Percentiles rank a stretch among this genome's conserved stretches.
These are phyloP conservation scores for Vitis amurensis DNA, from an alignment of 164 flowering plant genomes.

Conservation along the genomic window DNA sequence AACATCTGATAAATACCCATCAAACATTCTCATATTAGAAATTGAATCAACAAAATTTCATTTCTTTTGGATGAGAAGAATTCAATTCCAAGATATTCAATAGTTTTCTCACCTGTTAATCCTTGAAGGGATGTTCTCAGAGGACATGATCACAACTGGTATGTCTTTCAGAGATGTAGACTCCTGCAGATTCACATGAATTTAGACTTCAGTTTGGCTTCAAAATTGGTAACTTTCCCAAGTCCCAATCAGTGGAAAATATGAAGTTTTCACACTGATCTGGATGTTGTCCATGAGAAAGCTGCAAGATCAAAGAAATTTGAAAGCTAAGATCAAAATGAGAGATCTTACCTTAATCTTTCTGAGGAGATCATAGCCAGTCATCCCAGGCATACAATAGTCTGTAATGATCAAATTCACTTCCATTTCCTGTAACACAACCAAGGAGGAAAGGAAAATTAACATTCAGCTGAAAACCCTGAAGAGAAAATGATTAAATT, in stretches of 20 bases:
- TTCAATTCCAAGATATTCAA: neutral
- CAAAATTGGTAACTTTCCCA: too few species aligned
- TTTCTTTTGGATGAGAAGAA: neutral
- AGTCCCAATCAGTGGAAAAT: too few species aligned
- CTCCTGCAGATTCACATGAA: conserved; percentile 16
- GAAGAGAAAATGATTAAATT: too few species aligned
- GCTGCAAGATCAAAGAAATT: too few species aligned
- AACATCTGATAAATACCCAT: conserved; percentile 26
- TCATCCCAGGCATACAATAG: conserved; percentile 59
- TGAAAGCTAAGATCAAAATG: neutral
- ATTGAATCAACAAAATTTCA: too few species aligned
- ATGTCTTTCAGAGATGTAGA: conserved; percentile 39
- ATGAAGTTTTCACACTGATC: too few species aligned
- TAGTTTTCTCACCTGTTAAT: conserved; percentile 28
- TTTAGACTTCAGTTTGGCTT: too few species aligned
- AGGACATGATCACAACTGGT: conserved; percentile 47
- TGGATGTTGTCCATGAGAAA: too few species aligned
- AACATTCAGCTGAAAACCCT: too few species aligned
- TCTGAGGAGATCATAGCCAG: conserved; percentile 48
- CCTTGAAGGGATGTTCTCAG: conserved; percentile 39
- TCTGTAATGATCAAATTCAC: conserved; percentile 53
- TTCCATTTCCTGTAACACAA: conserved; percentile 26
- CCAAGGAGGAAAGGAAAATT: neutral
- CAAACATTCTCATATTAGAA: too few species aligned
- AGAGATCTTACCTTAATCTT: conserved; percentile 37